phyloP scores from a whole-genome alignment of 1,139 yeast genomes.

The Candida sojae region DNA sequence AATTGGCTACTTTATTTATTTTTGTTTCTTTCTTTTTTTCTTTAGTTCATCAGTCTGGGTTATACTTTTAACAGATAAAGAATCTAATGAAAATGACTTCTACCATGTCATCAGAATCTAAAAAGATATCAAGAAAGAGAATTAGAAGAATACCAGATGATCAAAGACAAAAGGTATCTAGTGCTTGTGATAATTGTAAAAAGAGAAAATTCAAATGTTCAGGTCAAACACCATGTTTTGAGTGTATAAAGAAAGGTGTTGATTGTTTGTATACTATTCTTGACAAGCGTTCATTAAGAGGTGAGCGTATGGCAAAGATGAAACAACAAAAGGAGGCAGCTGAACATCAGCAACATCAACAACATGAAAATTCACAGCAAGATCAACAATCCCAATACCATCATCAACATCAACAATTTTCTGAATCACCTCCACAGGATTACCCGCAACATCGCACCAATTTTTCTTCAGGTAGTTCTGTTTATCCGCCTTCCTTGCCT shows the following conservation, averaged over 20 bases:
- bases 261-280: slow-evolving; percentile 28
- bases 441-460: slow-evolving; percentile 4
- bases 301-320: slow-evolving; percentile 23
- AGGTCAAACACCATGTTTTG: slow-evolving; percentile 29
- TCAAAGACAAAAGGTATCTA: slow-evolving; percentile 33
- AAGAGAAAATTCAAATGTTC: slow-evolving; percentile 37
- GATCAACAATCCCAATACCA: not conserved
- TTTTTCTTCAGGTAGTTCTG: slow-evolving; percentile 2
- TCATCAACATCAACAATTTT: slow-evolving; percentile 5
- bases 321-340: slow-evolving; percentile 11
- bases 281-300: slow-evolving; percentile 30
- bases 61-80: not conserved
- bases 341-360: slow-evolving; percentile 6
- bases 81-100: not conserved
- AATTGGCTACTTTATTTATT: not conserved
- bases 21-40: too few relatives aligned
- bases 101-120: not conserved
- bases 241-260: slow-evolving; percentile 25
- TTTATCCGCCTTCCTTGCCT: not conserved
- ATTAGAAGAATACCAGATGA: slow-evolving; percentile 22
- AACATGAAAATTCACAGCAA: not conserved
- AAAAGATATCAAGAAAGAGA: slow-evolving; percentile 13
- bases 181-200: slow-evolving; percentile 44
- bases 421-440: slow-evolving; percentile 2
- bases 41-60: not conserved